Percentiles rank a stretch among this genome's conserved stretches.
phyloP scores from a whole-genome alignment of 2,329 filamentous ascomycete species.

The Claviceps arundinis region DNA sequence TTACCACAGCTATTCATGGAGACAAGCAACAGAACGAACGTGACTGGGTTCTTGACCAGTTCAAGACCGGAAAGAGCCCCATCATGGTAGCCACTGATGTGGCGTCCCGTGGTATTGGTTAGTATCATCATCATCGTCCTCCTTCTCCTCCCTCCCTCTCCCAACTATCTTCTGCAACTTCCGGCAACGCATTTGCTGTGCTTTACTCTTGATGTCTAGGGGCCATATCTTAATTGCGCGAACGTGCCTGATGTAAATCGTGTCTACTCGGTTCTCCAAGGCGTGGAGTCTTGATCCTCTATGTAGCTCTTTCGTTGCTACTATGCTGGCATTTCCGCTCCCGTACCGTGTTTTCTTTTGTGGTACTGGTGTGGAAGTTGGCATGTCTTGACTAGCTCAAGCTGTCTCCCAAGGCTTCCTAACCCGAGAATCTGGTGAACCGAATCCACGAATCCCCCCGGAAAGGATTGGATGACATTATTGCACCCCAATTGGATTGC shows the following conservation, averaged over 20 bases:
- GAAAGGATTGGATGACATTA: conserved; percentile 34
- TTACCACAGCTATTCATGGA: conserved; percentile 74
- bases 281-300: conserved; percentile 70
- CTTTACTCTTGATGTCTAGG: conserved; percentile 86
- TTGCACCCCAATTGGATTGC: conserved; percentile 41
- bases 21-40: conserved; percentile 99
- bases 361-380: conserved; percentile 66
- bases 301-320: conserved; percentile 40
- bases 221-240: conserved; percentile 72
- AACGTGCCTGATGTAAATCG: conserved; percentile 77
- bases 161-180: conserved; percentile 37
- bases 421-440: conserved; percentile 43
- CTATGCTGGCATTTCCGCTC: conserved; percentile 66
- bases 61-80: conserved; percentile 98
- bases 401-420: conserved; percentile 47
- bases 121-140: conserved; percentile 45
- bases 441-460: conserved; percentile 23
- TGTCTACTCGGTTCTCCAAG: conserved; percentile 68
- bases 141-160: conserved; percentile 19
- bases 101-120: conserved; percentile 99
- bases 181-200: conserved; percentile 51
- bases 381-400: conserved; percentile 70
- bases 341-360: conserved; percentile 45
- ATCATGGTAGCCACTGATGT: conserved; percentile 99
- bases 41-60: conserved; percentile 98